Percentiles rank a stretch among this genome's conserved stretches.
These are phyloP conservation scores for Kingdonia uniflora DNA, from an alignment of 164 flowering plant genomes.

Conservation along the genomic window DNA sequence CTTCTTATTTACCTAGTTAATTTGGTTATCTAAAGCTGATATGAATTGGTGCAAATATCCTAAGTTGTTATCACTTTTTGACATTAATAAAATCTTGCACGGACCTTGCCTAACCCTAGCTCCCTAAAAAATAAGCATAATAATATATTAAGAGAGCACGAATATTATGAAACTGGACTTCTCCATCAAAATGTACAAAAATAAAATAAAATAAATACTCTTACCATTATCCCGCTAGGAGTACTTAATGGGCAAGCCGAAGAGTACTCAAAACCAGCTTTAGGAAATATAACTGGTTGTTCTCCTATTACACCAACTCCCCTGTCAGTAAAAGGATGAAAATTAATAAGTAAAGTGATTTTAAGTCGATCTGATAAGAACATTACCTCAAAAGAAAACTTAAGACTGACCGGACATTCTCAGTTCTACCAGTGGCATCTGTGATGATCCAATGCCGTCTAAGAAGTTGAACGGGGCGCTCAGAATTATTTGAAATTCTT, in stretches of 20 bases:
- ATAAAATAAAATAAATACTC: conserved; percentile 1
- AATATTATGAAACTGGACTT: too few species aligned
- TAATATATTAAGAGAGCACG: too few species aligned
- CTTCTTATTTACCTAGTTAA: too few species aligned
- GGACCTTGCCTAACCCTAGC: too few species aligned
- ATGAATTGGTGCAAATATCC: too few species aligned
- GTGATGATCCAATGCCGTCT: conserved; percentile 93
- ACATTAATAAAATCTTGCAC: too few species aligned
- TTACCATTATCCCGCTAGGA: conserved; percentile 87
- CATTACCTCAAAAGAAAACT: background rate
- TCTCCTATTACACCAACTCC: conserved; percentile 94
- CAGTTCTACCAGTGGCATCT: conserved; percentile 74
- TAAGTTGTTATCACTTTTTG: too few species aligned
- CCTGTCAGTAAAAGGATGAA: conserved; percentile 33
- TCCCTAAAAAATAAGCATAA: too few species aligned
- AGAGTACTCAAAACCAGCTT: conserved; percentile 80
- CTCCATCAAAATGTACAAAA: too few species aligned
- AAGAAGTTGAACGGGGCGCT: conserved; percentile 88
- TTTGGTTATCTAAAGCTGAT: too few species aligned
- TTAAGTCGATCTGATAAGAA: background rate
- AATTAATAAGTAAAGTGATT: conserved; percentile 2
- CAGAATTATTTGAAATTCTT: conserved; percentile 83
- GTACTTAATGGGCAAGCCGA: conserved; percentile 91
- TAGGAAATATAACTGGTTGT: conserved; percentile 95
- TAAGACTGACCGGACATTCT: conserved; percentile 59